These are phyloP conservation scores for Suzukiozyma palmioleophila DNA, from an alignment of 1,139 yeast genomes.

Conservation along the genomic window DNA sequence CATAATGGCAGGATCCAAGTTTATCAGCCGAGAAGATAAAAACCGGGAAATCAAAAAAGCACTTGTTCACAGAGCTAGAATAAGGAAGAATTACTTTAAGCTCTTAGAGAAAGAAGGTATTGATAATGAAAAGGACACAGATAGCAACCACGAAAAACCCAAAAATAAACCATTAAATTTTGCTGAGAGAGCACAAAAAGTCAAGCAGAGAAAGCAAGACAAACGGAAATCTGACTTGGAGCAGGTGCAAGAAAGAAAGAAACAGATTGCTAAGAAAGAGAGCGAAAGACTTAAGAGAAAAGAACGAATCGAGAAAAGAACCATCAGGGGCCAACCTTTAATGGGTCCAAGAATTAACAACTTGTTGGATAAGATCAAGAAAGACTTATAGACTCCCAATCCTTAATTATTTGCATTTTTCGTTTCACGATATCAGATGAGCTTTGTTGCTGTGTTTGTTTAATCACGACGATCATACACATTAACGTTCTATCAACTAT, in stretches of 20 bases:
- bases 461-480: not conserved
- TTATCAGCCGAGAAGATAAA: slow-evolving; percentile 33
- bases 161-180: slow-evolving; percentile 24
- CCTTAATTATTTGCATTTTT: too few species aligned
- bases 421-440: too few species aligned
- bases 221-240: slow-evolving; percentile 28
- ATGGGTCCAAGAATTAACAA: slow-evolving; percentile 88
- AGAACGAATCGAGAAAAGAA: slow-evolving; percentile 51
- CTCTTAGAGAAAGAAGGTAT: slow-evolving; percentile 68
- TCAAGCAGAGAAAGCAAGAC: slow-evolving; percentile 40
- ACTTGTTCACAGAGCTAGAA: slow-evolving; percentile 75
- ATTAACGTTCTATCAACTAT: not conserved
- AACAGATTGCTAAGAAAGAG: slow-evolving; percentile 18
- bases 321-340: slow-evolving; percentile 77
- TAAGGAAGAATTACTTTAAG: slow-evolving; percentile 79
- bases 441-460: too few species aligned
- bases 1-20: slow-evolving; percentile 1
- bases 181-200: slow-evolving; percentile 45
- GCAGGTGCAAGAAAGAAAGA: slow-evolving; percentile 21
- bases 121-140: slow-evolving; percentile 7
- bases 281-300: slow-evolving; percentile 40
- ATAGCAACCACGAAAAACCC: slow-evolving; percentile 12
- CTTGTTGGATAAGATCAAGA: slow-evolving; percentile 70
- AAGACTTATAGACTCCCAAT: slow-evolving; percentile 26
- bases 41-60: slow-evolving; percentile 67